A percentile compares a stretch with the other conserved stretches of the same genome.
Conservation (phyloP, 805 yeast species). For the Pichia rugopelliculosa region DNA sequence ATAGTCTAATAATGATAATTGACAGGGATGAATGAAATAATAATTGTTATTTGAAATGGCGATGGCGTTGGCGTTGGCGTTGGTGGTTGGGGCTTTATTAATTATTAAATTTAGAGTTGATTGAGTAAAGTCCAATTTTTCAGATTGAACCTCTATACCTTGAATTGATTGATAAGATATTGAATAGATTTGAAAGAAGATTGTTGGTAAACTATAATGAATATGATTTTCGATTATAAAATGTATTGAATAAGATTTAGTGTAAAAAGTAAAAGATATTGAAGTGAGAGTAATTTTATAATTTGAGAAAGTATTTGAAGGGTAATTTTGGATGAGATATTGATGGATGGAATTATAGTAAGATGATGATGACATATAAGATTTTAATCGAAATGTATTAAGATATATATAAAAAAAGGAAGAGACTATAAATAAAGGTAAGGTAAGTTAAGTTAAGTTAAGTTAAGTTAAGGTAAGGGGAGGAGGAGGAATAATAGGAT, state of each 20-base stretch:
- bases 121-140: not conserved
- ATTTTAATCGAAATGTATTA: no score
- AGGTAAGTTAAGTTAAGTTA: no score
- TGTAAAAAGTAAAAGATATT: not conserved
- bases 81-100: no score
- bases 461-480: not conserved
- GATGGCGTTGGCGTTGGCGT: not conserved
- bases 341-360: not conserved
- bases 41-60: not conserved
- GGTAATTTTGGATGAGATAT: not conserved
- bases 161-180: not conserved
- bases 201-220: conserved; percentile 4
- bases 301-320: not conserved
- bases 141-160: not conserved
- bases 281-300: not conserved
- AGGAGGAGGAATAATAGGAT: not conserved
- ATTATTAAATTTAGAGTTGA: no score
- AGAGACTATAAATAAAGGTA: no score
- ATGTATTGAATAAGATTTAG: not conserved
- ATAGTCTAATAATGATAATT: not conserved
- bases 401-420: not conserved
- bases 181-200: conserved; percentile 6
- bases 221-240: conserved; percentile 1
- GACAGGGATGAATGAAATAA: conserved; percentile 18
- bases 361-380: not conserved